These are phyloP conservation scores for Sequoia sempervirens DNA, from an alignment of 75 land plant species.

Conservation along the genomic window DNA sequence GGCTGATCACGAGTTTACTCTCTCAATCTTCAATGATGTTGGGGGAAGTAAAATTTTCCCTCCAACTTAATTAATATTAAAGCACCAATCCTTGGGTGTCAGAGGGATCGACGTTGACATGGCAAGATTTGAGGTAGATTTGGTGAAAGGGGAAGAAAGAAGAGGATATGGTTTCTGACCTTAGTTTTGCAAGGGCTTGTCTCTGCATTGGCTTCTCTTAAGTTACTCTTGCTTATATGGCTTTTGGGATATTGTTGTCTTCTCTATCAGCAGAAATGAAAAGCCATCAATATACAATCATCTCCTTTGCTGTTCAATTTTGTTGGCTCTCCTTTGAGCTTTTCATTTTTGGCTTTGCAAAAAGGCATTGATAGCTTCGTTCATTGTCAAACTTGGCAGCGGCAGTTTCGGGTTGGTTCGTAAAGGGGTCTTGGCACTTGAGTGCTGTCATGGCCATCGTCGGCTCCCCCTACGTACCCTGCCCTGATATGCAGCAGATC, in stretches of 20 bases:
- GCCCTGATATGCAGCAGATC: no score
- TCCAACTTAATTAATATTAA: no score
- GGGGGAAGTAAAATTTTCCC: no score
- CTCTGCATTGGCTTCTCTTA: neutral
- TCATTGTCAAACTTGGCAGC: conserved; percentile 20
- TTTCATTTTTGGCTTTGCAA: conserved; percentile 20
- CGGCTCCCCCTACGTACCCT: no score
- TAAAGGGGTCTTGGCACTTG: no score
- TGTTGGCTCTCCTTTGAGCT: neutral
- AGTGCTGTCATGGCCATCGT: no score
- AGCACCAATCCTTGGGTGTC: no score
- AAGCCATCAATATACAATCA: neutral
- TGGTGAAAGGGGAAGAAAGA: no score
- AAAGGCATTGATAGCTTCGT: conserved; percentile 16
- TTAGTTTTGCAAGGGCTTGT: neutral
- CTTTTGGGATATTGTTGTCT: neutral
- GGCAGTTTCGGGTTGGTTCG: conserved; percentile 18
- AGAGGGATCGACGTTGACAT: no score
- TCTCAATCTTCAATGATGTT: no score
- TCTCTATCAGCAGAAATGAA: neutral
- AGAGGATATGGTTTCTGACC: neutral
- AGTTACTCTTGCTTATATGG: neutral
- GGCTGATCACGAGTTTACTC: no score
- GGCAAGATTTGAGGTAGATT: no score
- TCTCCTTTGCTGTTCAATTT: neutral